These are phyloP conservation scores for Aspergillus udagawae DNA, from an alignment of 2,329 filamentous ascomycete species.

Conservation along the genomic window DNA sequence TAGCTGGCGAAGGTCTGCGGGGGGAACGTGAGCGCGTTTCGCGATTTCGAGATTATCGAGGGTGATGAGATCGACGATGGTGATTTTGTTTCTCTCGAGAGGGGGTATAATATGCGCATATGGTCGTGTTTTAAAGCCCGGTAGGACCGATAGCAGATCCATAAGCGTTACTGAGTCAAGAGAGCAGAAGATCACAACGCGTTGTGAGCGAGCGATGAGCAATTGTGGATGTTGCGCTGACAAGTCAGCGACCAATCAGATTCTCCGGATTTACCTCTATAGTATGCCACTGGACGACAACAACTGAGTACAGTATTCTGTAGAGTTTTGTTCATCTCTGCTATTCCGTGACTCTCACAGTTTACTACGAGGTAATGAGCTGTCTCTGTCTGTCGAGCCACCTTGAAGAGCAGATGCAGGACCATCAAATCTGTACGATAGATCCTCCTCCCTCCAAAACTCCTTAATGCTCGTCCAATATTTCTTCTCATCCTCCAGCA, in stretches of 20 bases:
- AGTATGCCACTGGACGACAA: not conserved
- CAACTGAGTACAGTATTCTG: not conserved
- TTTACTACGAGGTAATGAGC: not conserved
- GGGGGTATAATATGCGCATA: conserved; percentile 73
- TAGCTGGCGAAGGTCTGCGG: conserved; percentile 74
- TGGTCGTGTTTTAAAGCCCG: conserved; percentile 67
- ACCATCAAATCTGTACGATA: not conserved
- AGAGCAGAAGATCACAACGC: not conserved
- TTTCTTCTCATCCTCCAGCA: conserved; percentile 9
- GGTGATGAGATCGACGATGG: conserved; percentile 78
- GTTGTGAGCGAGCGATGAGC: conserved; percentile 9
- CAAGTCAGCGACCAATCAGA: not conserved
- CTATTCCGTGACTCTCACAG: not conserved
- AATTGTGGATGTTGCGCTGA: not conserved
- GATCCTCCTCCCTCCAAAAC: conserved; percentile 4
- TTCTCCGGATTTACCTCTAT: not conserved
- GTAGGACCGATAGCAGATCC: conserved; percentile 79
- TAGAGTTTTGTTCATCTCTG: not conserved
- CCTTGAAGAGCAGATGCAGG: not conserved
- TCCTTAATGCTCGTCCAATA: conserved; percentile 6
- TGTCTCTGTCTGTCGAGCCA: not conserved
- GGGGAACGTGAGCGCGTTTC: conserved; percentile 76
- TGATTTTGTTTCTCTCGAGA: conserved; percentile 73
- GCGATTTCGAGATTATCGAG: conserved; percentile 79
- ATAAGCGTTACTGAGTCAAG: conserved; percentile 23